Conservation (phyloP, 164 flowering plant genomes). For the Aristolochia fimbriata region DNA sequence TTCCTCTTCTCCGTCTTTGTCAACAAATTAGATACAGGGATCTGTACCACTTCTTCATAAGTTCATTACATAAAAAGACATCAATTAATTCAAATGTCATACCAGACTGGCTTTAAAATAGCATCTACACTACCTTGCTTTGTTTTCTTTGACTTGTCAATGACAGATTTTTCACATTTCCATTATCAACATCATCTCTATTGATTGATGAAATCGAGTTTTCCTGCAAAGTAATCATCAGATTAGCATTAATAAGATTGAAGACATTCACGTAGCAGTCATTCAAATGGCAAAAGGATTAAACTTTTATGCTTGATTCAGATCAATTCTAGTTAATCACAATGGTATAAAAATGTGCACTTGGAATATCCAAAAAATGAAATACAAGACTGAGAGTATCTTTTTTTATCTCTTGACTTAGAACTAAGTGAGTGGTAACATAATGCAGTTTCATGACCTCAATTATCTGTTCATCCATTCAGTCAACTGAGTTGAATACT, state of each 20-base stretch:
- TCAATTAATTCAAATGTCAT: too few species aligned
- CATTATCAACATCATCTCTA: conserved; percentile 35
- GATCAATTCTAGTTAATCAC: neutral
- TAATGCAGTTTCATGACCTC: too few species aligned
- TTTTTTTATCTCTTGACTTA: too few species aligned
- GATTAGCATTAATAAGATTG: too few species aligned
- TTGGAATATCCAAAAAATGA: neutral
- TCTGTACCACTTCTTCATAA: conserved; percentile 27
- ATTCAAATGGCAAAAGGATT: neutral
- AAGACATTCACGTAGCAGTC: neutral
- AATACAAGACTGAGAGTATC: too few species aligned
- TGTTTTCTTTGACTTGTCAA: conserved; percentile 19
- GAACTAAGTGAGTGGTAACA: too few species aligned
- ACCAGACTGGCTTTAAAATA: too few species aligned
- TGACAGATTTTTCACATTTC: conserved; percentile 28
- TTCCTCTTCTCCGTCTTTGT: conserved; percentile 51
- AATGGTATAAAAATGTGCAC: neutral
- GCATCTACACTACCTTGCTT: conserved; percentile 26
- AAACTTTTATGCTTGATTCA: neutral
- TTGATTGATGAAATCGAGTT: conserved; percentile 57
- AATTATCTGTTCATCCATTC: too few species aligned
- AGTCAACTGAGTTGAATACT: too few species aligned
- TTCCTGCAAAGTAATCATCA: conserved; percentile 30
- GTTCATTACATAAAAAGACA: conserved; percentile 34
- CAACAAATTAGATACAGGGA: conserved; percentile 57